Conservation (phyloP, 139 green algal species). For the Volvox reticuliferus region DNA sequence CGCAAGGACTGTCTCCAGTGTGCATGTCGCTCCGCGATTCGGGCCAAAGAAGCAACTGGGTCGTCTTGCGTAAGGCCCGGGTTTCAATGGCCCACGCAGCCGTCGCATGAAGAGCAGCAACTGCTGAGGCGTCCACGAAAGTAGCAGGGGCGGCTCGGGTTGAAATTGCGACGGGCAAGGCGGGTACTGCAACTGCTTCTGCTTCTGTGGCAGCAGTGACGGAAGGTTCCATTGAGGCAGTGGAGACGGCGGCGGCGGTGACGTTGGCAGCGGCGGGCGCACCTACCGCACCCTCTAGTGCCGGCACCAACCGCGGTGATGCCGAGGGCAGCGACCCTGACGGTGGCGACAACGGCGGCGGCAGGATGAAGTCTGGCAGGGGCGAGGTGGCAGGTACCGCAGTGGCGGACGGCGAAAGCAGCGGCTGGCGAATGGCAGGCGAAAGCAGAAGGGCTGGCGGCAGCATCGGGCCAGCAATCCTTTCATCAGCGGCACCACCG, state of each 20-base stretch:
- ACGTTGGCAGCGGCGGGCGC: background rate
- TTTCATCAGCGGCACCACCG: too few species aligned
- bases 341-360: slow-evolving; percentile 6
- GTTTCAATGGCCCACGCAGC: background rate
- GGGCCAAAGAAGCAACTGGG: background rate
- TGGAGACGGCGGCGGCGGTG: background rate
- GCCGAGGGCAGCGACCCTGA: background rate
- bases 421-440: too few species aligned
- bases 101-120: background rate
- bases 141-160: background rate
- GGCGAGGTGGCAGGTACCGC: background rate
- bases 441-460: background rate
- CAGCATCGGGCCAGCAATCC: background rate
- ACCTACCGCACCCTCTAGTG: too few species aligned
- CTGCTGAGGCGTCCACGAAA: background rate
- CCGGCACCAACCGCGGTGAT: background rate
- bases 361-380: slow-evolving; percentile 7
- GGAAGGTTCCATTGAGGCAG: background rate
- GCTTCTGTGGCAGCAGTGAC: too few species aligned
- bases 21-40: background rate
- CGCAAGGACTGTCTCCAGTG: background rate
- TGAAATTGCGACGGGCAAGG: too few species aligned
- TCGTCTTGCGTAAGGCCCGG: background rate
- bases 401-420: background rate
- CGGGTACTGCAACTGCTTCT: too few species aligned